phyloP scores from a whole-genome alignment of 2,329 filamentous ascomycete species.

The Nemania abortiva region DNA sequence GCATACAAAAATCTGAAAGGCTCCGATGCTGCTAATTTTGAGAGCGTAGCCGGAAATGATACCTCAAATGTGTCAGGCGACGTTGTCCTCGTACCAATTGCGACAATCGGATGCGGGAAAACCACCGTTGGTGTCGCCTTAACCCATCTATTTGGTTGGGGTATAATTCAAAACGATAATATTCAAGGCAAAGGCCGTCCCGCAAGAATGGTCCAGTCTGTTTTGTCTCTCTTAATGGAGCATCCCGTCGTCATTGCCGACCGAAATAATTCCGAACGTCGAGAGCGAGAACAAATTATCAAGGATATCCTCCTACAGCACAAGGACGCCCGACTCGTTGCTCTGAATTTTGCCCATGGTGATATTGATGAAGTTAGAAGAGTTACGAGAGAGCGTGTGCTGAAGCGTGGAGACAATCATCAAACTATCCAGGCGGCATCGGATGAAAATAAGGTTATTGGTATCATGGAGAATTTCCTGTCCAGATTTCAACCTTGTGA shows the following conservation, averaged over 20 bases:
- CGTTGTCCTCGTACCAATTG: slow-evolving; percentile 88
- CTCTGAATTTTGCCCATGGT: slow-evolving; percentile 89
- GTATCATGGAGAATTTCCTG: slow-evolving; percentile 96
- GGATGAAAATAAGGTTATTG: slow-evolving; percentile 77
- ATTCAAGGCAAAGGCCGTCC: slow-evolving; percentile 84
- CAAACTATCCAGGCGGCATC: slow-evolving; percentile 94
- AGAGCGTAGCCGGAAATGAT: slow-evolving; percentile 67
- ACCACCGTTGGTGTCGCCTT: slow-evolving; percentile 90
- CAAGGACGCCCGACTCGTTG: slow-evolving; percentile 78
- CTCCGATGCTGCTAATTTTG: slow-evolving; percentile 84
- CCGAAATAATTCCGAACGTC: slow-evolving; percentile 90
- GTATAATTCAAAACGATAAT: slow-evolving; percentile 96
- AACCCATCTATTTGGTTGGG: slow-evolving; percentile 87
- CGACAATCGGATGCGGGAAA: slow-evolving; percentile 96
- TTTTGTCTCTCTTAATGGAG: slow-evolving; percentile 73
- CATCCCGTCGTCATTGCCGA: slow-evolving; percentile 86
- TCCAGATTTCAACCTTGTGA: slow-evolving; percentile 84
- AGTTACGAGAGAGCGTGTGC: slow-evolving; percentile 81
- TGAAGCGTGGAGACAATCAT: slow-evolving; percentile 92
- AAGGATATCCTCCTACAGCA: slow-evolving; percentile 76
- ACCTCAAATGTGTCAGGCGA: slow-evolving; percentile 69
- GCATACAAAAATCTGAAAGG: slow-evolving; percentile 86
- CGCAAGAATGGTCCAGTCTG: slow-evolving; percentile 78
- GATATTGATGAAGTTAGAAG: slow-evolving; percentile 78
- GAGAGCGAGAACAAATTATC: slow-evolving; percentile 89